Evolutionary conservation across 176 grass and related monocot genomes (phyloP).

Genomic region (Lolium perenne): DNA sequence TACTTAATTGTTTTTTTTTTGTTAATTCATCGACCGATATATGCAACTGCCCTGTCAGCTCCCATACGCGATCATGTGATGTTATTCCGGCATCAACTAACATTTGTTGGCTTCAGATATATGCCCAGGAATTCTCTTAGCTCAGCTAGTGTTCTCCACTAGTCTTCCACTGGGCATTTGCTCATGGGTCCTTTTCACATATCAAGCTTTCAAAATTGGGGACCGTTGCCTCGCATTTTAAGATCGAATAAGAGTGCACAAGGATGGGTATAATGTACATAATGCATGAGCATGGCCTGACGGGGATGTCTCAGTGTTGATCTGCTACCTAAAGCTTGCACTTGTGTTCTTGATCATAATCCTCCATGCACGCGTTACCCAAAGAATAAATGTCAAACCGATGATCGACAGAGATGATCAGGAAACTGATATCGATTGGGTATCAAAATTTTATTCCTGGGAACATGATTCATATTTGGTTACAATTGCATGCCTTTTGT

Average conservation of each 20-base stretch:
- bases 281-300: constrained; percentile 37
- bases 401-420: constrained; percentile 17
- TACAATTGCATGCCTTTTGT: constrained; percentile 38
- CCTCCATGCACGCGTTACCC: neutral
- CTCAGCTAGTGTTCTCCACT: constrained; percentile 49
- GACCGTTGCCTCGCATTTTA: constrained; percentile 25
- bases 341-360: constrained; percentile 45
- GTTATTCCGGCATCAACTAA: constrained; percentile 54
- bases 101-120: constrained; percentile 54
- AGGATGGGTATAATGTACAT: constrained; percentile 46
- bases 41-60: constrained; percentile 26
- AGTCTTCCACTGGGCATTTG: constrained; percentile 43
- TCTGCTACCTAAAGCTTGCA: constrained; percentile 63
- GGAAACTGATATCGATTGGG: neutral
- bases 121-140: constrained; percentile 41
- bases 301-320: constrained; percentile 50
- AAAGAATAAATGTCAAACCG: constrained; percentile 55
- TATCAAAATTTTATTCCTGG: constrained; percentile 34
- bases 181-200: constrained; percentile 45
- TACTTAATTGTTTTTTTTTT: constrained; percentile 28
- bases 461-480: constrained; percentile 32
- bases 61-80: constrained; percentile 39
- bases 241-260: constrained; percentile 36
- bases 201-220: constrained; percentile 47
- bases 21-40: constrained; percentile 17